Evolutionary conservation across 768 basidiomycete genomes (phyloP).

Genomic region (Mycena rosella): DNA sequence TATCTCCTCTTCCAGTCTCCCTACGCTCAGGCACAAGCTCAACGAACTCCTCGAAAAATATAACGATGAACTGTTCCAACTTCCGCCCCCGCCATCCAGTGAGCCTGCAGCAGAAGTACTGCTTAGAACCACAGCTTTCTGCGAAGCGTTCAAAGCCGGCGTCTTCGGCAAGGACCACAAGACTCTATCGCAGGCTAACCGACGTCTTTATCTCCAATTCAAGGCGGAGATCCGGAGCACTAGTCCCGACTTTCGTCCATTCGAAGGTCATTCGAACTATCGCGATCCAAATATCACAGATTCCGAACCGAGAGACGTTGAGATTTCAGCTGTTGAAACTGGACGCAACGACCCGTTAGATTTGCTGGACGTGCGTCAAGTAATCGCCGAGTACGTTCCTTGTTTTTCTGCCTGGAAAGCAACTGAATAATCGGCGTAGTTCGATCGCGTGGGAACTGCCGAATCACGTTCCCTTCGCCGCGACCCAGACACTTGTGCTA

Average conservation of each 20-base stretch:
- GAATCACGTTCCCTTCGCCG: slow-evolving; percentile 54
- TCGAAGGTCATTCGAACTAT: slow-evolving; percentile 14
- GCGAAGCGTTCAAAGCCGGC: slow-evolving; percentile 47
- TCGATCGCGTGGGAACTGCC: slow-evolving; percentile 59
- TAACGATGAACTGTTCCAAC: slow-evolving; percentile 46
- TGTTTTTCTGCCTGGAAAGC: neutral
- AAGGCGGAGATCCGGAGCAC: slow-evolving; percentile 52
- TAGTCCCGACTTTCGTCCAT: slow-evolving; percentile 55
- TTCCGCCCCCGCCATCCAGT: slow-evolving; percentile 54
- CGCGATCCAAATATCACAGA: slow-evolving; percentile 6
- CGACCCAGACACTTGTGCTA: slow-evolving; percentile 52
- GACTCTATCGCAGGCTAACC: slow-evolving; percentile 51
- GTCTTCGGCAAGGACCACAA: slow-evolving; percentile 52
- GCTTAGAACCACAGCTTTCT: slow-evolving; percentile 59
- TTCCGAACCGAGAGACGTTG: slow-evolving; percentile 18
- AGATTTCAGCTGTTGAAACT: neutral
- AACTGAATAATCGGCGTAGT: slow-evolving; percentile 38
- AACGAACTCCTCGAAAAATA: slow-evolving; percentile 53
- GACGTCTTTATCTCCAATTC: slow-evolving; percentile 48
- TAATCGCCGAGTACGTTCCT: slow-evolving; percentile 50
- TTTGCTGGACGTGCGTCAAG: slow-evolving; percentile 48
- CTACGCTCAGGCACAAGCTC: slow-evolving; percentile 56
- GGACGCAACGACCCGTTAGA: slow-evolving; percentile 37
- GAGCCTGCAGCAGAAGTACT: slow-evolving; percentile 63
- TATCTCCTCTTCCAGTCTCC: slow-evolving; percentile 54